Conservation (phyloP, 2,329 filamentous ascomycete genomes). For the Penicillium sp. region DNA sequence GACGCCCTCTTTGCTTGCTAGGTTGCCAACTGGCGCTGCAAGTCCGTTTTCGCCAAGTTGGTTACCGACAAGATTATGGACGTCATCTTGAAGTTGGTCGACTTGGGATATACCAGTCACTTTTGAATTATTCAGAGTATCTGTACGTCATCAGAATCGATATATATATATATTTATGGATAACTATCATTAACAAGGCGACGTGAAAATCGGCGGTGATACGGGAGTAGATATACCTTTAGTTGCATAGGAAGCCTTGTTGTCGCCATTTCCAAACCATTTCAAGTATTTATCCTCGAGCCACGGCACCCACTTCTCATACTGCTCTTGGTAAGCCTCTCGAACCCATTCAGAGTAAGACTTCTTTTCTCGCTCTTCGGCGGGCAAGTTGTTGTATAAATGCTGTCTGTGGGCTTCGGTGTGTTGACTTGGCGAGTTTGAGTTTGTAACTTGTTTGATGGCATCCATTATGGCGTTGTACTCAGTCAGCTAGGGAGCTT, state of each 20-base stretch:
- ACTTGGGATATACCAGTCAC: constrained; percentile 49
- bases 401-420: constrained; percentile 21
- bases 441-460: constrained; percentile 7
- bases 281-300: constrained; percentile 53
- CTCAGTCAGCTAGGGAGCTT: neutral
- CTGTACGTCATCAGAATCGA: constrained; percentile 26
- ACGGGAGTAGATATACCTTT: constrained; percentile 39
- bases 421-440: neutral
- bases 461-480: neutral
- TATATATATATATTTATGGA: neutral
- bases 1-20: constrained; percentile 49
- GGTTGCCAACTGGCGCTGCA: constrained; percentile 48
- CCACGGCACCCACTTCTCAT: constrained; percentile 56
- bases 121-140: constrained; percentile 51
- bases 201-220: neutral
- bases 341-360: constrained; percentile 38
- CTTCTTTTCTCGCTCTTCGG: constrained; percentile 20
- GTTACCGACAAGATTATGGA: constrained; percentile 46
- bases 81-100: constrained; percentile 51
- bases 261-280: constrained; percentile 54
- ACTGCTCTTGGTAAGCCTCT: constrained; percentile 49
- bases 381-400: constrained; percentile 16
- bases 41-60: constrained; percentile 52
- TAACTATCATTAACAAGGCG: too few species aligned
- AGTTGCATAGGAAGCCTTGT: constrained; percentile 52